Evolutionary conservation across 176 grass and related monocot species (phyloP).

Genomic region (Triticum urartu): DNA sequence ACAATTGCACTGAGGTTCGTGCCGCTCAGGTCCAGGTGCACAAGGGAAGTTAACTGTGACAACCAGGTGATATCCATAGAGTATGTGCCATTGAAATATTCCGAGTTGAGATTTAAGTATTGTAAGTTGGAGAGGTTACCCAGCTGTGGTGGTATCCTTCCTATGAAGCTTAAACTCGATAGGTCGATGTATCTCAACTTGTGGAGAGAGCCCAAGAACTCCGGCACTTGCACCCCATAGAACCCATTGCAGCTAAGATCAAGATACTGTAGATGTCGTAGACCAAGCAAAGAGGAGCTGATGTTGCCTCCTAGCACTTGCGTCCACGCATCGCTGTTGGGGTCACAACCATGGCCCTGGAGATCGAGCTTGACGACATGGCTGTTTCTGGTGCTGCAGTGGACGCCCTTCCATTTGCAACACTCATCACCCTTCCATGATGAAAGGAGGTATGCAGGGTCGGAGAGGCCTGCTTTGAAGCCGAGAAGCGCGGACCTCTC

Average conservation of each 20-base stretch:
- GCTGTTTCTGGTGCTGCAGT: neutral
- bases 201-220: no score
- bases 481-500: neutral
- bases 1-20: neutral
- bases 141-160: neutral
- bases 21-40: neutral
- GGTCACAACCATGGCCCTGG: neutral
- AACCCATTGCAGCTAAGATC: no score
- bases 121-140: neutral
- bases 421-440: constrained; percentile 29
- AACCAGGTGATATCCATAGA: constrained; percentile 17
- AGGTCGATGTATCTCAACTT: no score
- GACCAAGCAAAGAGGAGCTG: no score
- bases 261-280: no score
- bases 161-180: rapidly evolving
- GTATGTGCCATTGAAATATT: neutral
- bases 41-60: constrained; percentile 19
- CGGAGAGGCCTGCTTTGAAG: neutral
- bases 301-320: no score
- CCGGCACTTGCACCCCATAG: no score
- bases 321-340: rapidly evolving
- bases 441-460: neutral
- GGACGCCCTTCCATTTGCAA: constrained; percentile 28
- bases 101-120: neutral
- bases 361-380: constrained; percentile 31